Base-by-base conservation (phyloP, 2,329 filamentous ascomycete species). In the Sporothrix dimorphospora region DNA sequence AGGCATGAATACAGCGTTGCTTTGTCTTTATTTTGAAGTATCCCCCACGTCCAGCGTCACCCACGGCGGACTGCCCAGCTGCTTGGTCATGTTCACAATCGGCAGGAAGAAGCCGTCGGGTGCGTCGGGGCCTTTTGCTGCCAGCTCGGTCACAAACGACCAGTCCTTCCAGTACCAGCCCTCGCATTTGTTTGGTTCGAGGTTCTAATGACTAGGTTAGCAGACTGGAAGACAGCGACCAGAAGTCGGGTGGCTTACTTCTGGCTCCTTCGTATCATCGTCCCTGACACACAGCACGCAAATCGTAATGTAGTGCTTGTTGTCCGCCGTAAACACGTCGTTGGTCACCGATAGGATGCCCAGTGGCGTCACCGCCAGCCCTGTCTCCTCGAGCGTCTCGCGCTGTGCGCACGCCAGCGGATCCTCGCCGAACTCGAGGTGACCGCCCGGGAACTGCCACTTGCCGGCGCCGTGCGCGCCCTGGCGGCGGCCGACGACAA, bases 241-340 rank as follows among this genome's bases (percentile, higher is more conserved):
- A n/a, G n/a, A n/a, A n/a, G n/a, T n/a, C n/a, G n/a, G n/a, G n/a
- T n/a, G n/a, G n/a, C n/a, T n/a, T n/a, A n/a, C n/a, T n/a, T 85
- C 71, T 0, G 91, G 86, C 74, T 87, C 79, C 34, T 84, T 83
- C 0, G 77, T 75, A 19, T 84, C 81, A 34, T 88, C 84, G 0
- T 81, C 77, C 75, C 88, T 81, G 59, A 80, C 80, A 55, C 87
- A 89, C 0, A 82, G 81, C 74, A 93, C 87, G 75, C 92, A 94
- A 2, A 94, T 79, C 0, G 92, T 94, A 68, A 94, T 84, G 77
- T 94, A 95, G 78, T 95, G 92, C 79, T 90, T 92, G 0, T 80
- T 80, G n/a, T 86, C 84, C 0, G 78, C 77, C 1, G 80, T 77
- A 78, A 94, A 92, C 0, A 92, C 78, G 76, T 90, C 89, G 77